Base-by-base conservation (phyloP, 177 flowering plant genomes). In the Telopea speciosissima region DNA sequence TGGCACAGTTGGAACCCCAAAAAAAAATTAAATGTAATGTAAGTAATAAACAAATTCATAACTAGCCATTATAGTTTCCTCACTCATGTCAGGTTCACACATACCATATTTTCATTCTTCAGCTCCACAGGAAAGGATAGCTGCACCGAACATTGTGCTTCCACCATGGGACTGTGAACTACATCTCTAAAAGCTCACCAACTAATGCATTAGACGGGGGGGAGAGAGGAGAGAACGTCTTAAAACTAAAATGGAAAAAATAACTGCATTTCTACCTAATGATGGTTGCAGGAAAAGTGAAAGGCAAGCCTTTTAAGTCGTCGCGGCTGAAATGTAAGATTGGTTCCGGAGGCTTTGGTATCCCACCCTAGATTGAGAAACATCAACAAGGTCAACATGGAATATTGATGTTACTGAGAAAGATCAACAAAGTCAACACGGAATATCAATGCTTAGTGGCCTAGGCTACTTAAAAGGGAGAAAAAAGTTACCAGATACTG, bases 121-220 rank as follows among this genome's bases (percentile, higher is more conserved):
- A 94, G 82, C 79, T 85, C 90, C 67, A 91, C 93, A 44, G 98
- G 98, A 85, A 94, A 94, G 73, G 93, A 83, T 71, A 94, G 73
- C 88, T 89, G 97, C 61, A 94, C 98, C 0, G 88, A 91, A 76
- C 98, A 91, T 75, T 94, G 97, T 71, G 90, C 96, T 85, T 94
- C 96, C 65, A 91, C 97, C 98, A 94, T 94, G 31, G 97, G 93
- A 78, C 98, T 91, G 54, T 76, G 82, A 60, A 94, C 97, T 45
- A 83, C 83, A 81, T 94, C 98, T 79, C 98, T 94, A 77, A 75
- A 85, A 75, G 71, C 60, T 73, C 63, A 76, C 70, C 56, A 69
- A 16, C 31, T 22, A 56, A 69, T 45, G 59, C 28, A 63, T 76
- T 62, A 78, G 71, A 66, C 9, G 40, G 40, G 40, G 19, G 36